These are phyloP conservation scores for Candida schatavii DNA, from an alignment of 805 yeast genomes.

Conservation along the genomic window DNA sequence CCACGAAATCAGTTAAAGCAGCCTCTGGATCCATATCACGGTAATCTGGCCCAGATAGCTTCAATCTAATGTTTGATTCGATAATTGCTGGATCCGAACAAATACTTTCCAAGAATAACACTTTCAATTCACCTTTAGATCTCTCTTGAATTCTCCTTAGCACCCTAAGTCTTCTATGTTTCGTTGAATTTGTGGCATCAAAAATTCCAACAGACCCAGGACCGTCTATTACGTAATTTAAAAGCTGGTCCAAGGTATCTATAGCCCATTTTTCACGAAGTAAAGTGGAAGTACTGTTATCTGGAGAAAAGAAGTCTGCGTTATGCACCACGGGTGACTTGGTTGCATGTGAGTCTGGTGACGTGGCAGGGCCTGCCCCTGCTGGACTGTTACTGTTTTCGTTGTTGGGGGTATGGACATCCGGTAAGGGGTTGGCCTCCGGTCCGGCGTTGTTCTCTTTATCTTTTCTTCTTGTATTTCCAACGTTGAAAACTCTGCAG, in stretches of 20 bases:
- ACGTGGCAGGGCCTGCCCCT: conserved; percentile 5
- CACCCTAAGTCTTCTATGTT: conserved; percentile 57
- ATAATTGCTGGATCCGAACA: conserved; percentile 79
- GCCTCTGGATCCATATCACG: conserved; percentile 74
- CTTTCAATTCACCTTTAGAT: conserved; percentile 63
- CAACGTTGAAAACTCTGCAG: conserved; percentile 89
- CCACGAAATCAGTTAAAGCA: conserved; percentile 80
- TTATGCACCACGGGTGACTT: conserved; percentile 44
- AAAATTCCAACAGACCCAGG: conserved; percentile 91
- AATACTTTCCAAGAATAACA: conserved; percentile 79
- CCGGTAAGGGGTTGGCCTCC: conserved; percentile 57
- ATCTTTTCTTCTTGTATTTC: conserved; percentile 85
- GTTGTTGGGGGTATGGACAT: conserved; percentile 34
- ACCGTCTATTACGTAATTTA: conserved; percentile 76
- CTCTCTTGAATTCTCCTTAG: conserved; percentile 55
- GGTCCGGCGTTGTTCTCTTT: conserved; percentile 62
- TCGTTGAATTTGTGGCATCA: conserved; percentile 81
- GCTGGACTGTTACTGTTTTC: conserved; percentile 12
- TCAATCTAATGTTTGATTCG: conserved; percentile 79
- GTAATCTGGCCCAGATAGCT: conserved; percentile 92
- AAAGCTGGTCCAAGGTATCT: conserved; percentile 81
- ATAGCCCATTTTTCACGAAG: conserved; percentile 94
- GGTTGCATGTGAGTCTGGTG: conserved; percentile 16
- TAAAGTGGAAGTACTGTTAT: conserved; percentile 57
- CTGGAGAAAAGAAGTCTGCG: conserved; percentile 85